Conservation (phyloP, 768 basidiomycete species). For the Pulveroboletus sp. region DNA sequence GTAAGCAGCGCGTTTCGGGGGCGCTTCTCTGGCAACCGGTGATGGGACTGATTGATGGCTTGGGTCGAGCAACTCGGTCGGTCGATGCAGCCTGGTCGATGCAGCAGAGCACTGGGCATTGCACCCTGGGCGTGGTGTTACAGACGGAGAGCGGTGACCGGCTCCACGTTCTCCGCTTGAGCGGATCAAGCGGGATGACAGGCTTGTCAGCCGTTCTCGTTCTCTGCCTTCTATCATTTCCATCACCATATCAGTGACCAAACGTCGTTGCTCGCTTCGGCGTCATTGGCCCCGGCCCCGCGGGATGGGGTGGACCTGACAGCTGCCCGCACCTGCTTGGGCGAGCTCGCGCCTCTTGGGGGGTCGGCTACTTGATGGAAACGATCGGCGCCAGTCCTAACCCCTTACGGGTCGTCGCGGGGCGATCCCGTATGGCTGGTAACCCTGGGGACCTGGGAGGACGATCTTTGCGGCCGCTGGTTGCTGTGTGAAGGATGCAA, state of each 20-base stretch:
- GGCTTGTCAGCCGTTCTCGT: not conserved
- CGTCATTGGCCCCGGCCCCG: not conserved
- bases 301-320: not conserved
- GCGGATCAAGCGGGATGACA: not conserved
- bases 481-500: too few relatives aligned
- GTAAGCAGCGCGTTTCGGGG: not conserved
- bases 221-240: not conserved
- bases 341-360: not conserved
- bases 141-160: too few relatives aligned
- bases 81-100: not conserved
- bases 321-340: not conserved
- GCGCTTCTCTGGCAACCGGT: too few relatives aligned
- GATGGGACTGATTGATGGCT: too few relatives aligned
- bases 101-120: not conserved
- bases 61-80: not conserved
- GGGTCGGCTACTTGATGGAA: not conserved
- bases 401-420: slow-evolving; percentile 1
- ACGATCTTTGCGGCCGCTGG: not conserved
- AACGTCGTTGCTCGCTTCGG: not conserved
- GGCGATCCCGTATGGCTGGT: not conserved
- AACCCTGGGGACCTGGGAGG: not conserved
- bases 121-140: not conserved
- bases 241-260: not conserved
- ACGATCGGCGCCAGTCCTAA: not conserved
- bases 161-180: not conserved